These are phyloP conservation scores for Phytopythium vexans DNA, from an alignment of 352 stramenopile genomes.

Conservation along the genomic window DNA sequence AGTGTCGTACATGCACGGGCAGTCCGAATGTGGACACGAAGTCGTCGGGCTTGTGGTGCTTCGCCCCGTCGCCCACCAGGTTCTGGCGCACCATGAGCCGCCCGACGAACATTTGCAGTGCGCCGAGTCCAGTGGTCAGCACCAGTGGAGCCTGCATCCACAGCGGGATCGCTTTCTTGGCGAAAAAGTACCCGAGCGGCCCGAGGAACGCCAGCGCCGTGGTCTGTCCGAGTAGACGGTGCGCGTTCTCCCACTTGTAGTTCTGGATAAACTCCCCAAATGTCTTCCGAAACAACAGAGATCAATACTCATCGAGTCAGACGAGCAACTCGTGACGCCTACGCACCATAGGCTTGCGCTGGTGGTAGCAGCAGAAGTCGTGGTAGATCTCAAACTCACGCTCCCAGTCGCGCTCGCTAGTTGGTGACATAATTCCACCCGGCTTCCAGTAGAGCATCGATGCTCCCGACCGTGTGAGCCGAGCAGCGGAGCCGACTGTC, in stretches of 20 bases:
- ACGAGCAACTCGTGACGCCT: neutral
- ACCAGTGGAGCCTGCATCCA: slow-evolving; percentile 42
- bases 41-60: slow-evolving; percentile 11
- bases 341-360: slow-evolving; percentile 74
- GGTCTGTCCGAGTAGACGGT: slow-evolving; percentile 92
- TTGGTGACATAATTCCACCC: slow-evolving; percentile 76
- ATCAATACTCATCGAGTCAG: neutral
- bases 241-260: slow-evolving; percentile 89
- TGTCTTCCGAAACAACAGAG: slow-evolving; percentile 45
- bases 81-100: slow-evolving; percentile 46
- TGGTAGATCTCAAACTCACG: slow-evolving; percentile 95
- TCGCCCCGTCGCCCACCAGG: slow-evolving; percentile 17
- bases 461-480: slow-evolving; percentile 93
- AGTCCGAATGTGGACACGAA: slow-evolving; percentile 39
- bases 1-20: slow-evolving; percentile 35
- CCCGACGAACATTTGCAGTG: slow-evolving; percentile 49
- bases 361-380: slow-evolving; percentile 92
- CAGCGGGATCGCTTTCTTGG: slow-evolving; percentile 62
- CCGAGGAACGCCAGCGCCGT: slow-evolving; percentile 90
- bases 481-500: slow-evolving; percentile 93
- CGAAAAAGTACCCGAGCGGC: slow-evolving; percentile 90
- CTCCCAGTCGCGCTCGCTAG: slow-evolving; percentile 87
- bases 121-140: slow-evolving; percentile 33
- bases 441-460: slow-evolving; percentile 96
- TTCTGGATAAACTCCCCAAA: slow-evolving; percentile 97